Evolutionary conservation across 257 asterid genomes (phyloP).

Genomic region (Nicotiana tomentosiformis): DNA sequence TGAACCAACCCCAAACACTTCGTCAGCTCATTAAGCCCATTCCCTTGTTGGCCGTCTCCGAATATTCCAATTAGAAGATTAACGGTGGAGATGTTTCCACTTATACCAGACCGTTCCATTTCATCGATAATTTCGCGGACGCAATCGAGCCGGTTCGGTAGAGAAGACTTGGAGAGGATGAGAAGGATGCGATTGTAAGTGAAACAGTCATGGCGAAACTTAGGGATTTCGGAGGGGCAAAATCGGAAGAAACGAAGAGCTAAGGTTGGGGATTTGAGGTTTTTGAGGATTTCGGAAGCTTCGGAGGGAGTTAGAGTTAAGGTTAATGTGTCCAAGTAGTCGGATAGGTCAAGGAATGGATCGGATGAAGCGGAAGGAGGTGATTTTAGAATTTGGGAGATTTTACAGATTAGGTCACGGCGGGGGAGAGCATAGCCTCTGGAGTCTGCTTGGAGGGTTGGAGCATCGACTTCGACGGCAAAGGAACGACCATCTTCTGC

Average conservation of each 20-base stretch:
- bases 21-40: slow-evolving; percentile 47
- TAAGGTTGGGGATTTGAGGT: slow-evolving; percentile 57
- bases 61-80: slow-evolving; percentile 68
- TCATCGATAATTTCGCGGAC: slow-evolving; percentile 39
- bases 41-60: slow-evolving; percentile 14
- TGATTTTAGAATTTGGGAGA: slow-evolving; percentile 54
- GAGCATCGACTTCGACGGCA: slow-evolving; percentile 59
- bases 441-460: slow-evolving; percentile 47
- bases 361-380: slow-evolving; percentile 42
- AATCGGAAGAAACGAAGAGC: slow-evolving; percentile 72
- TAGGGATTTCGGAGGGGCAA: slow-evolving; percentile 54
- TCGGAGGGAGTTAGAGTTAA: slow-evolving; percentile 54
- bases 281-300: slow-evolving; percentile 72
- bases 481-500: slow-evolving; percentile 57
- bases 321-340: slow-evolving; percentile 40
- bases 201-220: slow-evolving; percentile 69
- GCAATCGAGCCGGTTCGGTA: slow-evolving; percentile 39
- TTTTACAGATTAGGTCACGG: slow-evolving; percentile 74
- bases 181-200: slow-evolving; percentile 70
- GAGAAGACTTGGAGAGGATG: slow-evolving; percentile 50
- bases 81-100: slow-evolving; percentile 78
- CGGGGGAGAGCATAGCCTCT: slow-evolving; percentile 94
- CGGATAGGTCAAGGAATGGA: slow-evolving; percentile 62
- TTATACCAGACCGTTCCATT: slow-evolving; percentile 25
- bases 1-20: slow-evolving; percentile 62